Evolutionary conservation across 768 basidiomycete genomes (phyloP).

Genomic region (Lactarius quietus): DNA sequence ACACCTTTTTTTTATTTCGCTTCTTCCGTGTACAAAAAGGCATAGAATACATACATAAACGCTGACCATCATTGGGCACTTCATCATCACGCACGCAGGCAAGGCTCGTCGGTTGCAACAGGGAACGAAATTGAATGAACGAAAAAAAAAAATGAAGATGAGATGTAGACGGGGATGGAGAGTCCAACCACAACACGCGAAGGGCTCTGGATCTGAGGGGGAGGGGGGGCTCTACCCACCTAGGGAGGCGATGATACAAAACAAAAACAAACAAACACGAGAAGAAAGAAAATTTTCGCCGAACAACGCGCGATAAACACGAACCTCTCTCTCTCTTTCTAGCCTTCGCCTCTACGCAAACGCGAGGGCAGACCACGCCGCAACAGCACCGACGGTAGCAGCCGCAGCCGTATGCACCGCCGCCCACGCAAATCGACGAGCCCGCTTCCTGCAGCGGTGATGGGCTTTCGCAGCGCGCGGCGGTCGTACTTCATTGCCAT

Average conservation of each 20-base stretch:
- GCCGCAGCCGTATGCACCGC: slow-evolving; percentile 59
- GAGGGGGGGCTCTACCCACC: too few relatives aligned
- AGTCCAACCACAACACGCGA: background rate
- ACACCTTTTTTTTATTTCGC: background rate
- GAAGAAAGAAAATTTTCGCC: too few relatives aligned
- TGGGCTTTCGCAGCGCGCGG: too few relatives aligned
- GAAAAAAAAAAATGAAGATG: background rate
- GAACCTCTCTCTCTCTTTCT: background rate
- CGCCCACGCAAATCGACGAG: slow-evolving; percentile 42
- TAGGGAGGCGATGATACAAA: too few relatives aligned
- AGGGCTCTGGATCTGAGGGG: too few relatives aligned
- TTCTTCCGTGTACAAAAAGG: slow-evolving; percentile 1
- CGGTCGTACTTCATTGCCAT: too few relatives aligned
- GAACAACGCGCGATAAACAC: too few relatives aligned
- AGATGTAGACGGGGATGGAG: background rate
- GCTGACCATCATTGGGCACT: too few relatives aligned
- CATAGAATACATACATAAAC: slow-evolving; percentile 24
- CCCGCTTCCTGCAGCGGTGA: slow-evolving; percentile 36
- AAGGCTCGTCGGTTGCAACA: background rate
- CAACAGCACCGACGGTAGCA: slow-evolving; percentile 63
- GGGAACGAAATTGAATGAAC: background rate
- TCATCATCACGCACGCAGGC: too few relatives aligned
- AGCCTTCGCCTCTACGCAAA: too few relatives aligned
- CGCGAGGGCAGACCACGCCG: slow-evolving; percentile 71
- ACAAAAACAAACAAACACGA: too few relatives aligned